Conservation (phyloP, 176 grass and related monocot species). For the Musa itinerans region DNA sequence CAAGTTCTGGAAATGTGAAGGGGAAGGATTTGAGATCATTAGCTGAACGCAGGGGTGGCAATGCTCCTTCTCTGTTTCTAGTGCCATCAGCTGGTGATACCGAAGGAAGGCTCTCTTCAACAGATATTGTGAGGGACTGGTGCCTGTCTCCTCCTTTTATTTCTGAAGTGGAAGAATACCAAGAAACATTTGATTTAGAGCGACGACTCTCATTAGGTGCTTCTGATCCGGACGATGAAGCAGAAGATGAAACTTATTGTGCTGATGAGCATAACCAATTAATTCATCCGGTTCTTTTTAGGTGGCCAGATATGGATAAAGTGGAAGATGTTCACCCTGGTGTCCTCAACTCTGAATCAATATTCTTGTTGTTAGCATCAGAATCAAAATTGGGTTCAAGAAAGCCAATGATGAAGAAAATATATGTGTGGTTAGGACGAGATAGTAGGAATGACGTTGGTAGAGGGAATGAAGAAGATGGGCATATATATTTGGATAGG, state of each 20-base stretch:
- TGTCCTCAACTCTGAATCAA: slow-evolving; percentile 36
- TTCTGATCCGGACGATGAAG: slow-evolving; percentile 15
- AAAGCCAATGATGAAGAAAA: slow-evolving; percentile 18
- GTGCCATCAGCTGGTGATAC: slow-evolving; percentile 12
- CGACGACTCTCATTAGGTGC: slow-evolving; percentile 26
- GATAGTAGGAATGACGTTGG: slow-evolving; percentile 16
- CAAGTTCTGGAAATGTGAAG: slow-evolving; percentile 17
- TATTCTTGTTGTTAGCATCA: slow-evolving; percentile 34
- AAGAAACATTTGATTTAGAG: slow-evolving; percentile 24
- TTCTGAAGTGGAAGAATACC: slow-evolving; percentile 37
- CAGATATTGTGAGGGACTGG: slow-evolving; percentile 24
- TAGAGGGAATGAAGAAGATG: slow-evolving; percentile 20
- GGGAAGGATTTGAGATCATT: slow-evolving; percentile 17
- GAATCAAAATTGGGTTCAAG: slow-evolving; percentile 23
- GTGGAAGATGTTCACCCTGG: slow-evolving; percentile 28
- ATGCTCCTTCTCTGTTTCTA: slow-evolving; percentile 25
- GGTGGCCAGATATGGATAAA: slow-evolving; percentile 39
- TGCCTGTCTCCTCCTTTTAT: slow-evolving; percentile 40
- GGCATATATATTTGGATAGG: slow-evolving; percentile 10
- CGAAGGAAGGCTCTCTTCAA: slow-evolving; percentile 9
- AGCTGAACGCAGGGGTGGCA: slow-evolving; percentile 34
- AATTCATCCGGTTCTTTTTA: slow-evolving; percentile 34
- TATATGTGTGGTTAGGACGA: slow-evolving; percentile 41
- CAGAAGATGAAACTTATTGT: slow-evolving; percentile 11
- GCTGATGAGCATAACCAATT: slow-evolving; percentile 15